These are phyloP conservation scores for Arachnomyces sp. DNA, from an alignment of 2,329 filamentous ascomycete genomes.

Conservation along the genomic window DNA sequence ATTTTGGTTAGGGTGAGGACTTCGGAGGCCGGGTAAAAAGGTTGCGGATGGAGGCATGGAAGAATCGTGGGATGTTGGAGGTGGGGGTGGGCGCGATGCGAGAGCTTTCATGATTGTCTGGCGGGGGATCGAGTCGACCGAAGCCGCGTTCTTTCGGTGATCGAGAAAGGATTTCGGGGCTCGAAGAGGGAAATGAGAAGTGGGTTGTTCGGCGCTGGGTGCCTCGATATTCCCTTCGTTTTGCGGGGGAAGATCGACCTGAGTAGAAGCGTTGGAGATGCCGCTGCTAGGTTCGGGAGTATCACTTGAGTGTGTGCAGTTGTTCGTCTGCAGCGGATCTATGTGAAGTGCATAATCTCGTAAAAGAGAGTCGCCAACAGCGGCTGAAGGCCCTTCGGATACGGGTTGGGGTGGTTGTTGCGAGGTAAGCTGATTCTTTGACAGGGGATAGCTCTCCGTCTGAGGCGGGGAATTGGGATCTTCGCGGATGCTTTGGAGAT, in stretches of 20 bases:
- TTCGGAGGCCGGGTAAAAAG: slow-evolving; percentile 39
- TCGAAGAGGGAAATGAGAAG: slow-evolving; percentile 19
- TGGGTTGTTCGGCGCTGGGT: slow-evolving; percentile 19
- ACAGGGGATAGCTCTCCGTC: slow-evolving; percentile 14
- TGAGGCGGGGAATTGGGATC: slow-evolving; percentile 9
- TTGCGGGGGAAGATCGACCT: slow-evolving; percentile 17
- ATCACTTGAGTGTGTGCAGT: slow-evolving; percentile 22
- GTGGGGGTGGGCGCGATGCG: slow-evolving; percentile 53
- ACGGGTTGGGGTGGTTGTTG: slow-evolving; percentile 15
- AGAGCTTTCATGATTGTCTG: slow-evolving; percentile 79
- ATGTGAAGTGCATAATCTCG: slow-evolving; percentile 38
- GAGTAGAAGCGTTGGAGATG: slow-evolving; percentile 15
- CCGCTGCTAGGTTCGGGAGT: slow-evolving; percentile 14
- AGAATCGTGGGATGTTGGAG: slow-evolving; percentile 47
- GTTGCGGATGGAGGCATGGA: slow-evolving; percentile 55
- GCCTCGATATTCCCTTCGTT: slow-evolving; percentile 17
- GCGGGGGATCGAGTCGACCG: slow-evolving; percentile 61
- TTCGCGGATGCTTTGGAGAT: slow-evolving; percentile 8
- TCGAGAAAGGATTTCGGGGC: slow-evolving; percentile 27
- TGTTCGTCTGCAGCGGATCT: slow-evolving; percentile 33
- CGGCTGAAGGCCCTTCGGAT: slow-evolving; percentile 12
- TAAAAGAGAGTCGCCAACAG: slow-evolving; percentile 32
- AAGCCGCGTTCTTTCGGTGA: slow-evolving; percentile 47
- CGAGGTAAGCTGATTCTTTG: slow-evolving; percentile 10
- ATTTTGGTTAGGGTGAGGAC: slow-evolving; percentile 1